Base-by-base conservation (phyloP, 352 stramenopile genomes). In the Phytophthora citricola region DNA sequence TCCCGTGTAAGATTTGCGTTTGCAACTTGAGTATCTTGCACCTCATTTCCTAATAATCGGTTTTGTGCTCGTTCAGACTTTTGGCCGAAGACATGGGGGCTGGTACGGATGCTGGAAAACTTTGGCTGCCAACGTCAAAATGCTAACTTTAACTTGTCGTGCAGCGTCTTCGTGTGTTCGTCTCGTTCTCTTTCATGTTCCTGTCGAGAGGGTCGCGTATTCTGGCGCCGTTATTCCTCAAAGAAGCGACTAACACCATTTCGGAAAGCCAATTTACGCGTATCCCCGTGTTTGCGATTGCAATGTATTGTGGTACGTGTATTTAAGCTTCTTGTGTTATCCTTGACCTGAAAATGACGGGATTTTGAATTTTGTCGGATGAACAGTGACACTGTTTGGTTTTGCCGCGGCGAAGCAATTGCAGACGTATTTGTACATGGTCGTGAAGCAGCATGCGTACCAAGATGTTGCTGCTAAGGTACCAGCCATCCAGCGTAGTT, bases 381-480 rank as follows among this genome's bases (percentile, higher is more conserved):
- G 24, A 31, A 7, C 14, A 86, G 80, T 81, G 27, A 76, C 75
- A 43, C 64, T 87, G 11, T 92, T 93, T 62, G 63, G 74, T 5
- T 93, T 91, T 36, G 87, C 88, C 2, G 79, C 82, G n/a, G 87
- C 98, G 45, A 98, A 98, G 73, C 96, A 99, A 71, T 63, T 92
- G 48, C 96, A 99, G 62, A 94, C 78, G 20, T 90, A 98, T 22
- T 71, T 98, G 38, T 96, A 95, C 67, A 90, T 96, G 76, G 92
- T 89, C 20, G 97, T 99, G 34, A 98, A 98, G 75, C 97, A 99
- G 73, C 89, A 97, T 47, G 97, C 96, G 11, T 99, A 98, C 79
- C 94, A 98, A 41, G 92, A 99, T 61, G 87, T 99, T 5, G 91
- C 90, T 5, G 84, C 97, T 55, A 85, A 86, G 32, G 82, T 91